Base-by-base conservation (phyloP, 257 asterid species). In the Solanum chiquidenum region DNA sequence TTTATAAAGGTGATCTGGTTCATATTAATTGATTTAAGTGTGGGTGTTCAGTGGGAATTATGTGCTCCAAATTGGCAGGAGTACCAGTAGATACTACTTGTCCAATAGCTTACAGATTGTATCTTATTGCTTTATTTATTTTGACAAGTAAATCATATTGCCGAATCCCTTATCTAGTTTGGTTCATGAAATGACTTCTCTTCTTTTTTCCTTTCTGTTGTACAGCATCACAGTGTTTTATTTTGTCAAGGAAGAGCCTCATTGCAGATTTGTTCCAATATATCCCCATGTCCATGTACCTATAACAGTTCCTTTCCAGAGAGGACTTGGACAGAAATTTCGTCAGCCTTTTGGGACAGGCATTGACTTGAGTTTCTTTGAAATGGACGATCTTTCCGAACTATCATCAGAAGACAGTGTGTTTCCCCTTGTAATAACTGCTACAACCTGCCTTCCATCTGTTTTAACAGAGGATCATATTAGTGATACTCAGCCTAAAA, bases 271-370 rank as follows among this genome's bases (percentile, higher is more conserved):
- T 55, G 89, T 85, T 86, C 91, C 96, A 20, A 38, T 80, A 76
- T 87, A 87, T 27, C 89, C 83, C 83, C 83, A 69, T 23, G 62
- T 87, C 72, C 87, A 73, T 72, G 84, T 84, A 83, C 98, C 96
- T 62, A 90, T 94, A 62, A 94, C 91, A 89, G 74, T 92, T 52
- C 96, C 92, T 49, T 95, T 95, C 92, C 90, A 93, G 12, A 93
- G 94, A 90, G 98, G 98, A 52, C 94, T 93, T 84, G 90, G 86
- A 62, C 98, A 95, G 91, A 94, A 93, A 88, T 95, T 92, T 86
- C 84, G 90, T 31, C 98, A 95, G 90, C 96, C 98, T 84, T 88
- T 93, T 21, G 98, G 98, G 89, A 94, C 95, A 0, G 96, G 98
- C 90, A 92, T 95, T 4, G 94, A 93, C 93, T 89, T 93, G 7